Base-by-base conservation (phyloP, 208 protist species). In the Leishmania major region DNA sequence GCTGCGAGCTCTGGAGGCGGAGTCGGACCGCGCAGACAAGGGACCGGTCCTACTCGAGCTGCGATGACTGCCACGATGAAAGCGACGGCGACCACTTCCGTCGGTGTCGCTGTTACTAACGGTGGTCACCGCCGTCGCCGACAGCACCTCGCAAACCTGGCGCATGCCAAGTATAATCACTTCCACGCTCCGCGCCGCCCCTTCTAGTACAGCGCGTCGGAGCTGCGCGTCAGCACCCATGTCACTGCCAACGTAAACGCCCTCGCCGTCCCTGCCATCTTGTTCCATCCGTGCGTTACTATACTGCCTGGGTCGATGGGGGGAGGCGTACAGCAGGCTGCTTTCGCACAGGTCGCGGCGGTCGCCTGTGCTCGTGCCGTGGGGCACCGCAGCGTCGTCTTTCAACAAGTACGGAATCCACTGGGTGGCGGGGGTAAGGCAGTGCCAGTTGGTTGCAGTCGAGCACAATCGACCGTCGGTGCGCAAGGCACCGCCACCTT, bases 131-230 rank as follows among this genome's bases (percentile, higher is more conserved):
- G 59, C 70, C 11, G 53, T 47, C 7, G 75, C 66, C 10, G 73
- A 62, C 4, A 85, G 77, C 35, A 73, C 51, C 1, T 78, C 66
- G 17, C 75, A 72, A 40, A 85, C 77, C 51, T 75, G 82, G 8
- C 82, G 82, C 77, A 85, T 85, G 43, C 82, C 82, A n/a, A 59
- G 43, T n/a, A 81, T 77, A 11, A 78, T 85, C 51, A 75, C 53
- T 7, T 66, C 82, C 19, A 70, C 82, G n/a, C 82, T 85, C 40
- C 45, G 77, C 47, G 82, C 82, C 57, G 79, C 79, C 7, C 62
- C 82, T 31, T 60, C 72, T 28, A 85, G 77, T 51, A 81, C 77
- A 45, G 82, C 77, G 35, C 40, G 67, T 45, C 72, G 82, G 71
- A 81, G 62, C 31, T 59, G 77, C 37, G 37, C n/a, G 7, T 77